Evolutionary conservation across 495 filamentous ascomycete genomes (phyloP), one percentile per base, ranked within the genome.

Genomic region (Elasticomyces elasticus): DNA sequence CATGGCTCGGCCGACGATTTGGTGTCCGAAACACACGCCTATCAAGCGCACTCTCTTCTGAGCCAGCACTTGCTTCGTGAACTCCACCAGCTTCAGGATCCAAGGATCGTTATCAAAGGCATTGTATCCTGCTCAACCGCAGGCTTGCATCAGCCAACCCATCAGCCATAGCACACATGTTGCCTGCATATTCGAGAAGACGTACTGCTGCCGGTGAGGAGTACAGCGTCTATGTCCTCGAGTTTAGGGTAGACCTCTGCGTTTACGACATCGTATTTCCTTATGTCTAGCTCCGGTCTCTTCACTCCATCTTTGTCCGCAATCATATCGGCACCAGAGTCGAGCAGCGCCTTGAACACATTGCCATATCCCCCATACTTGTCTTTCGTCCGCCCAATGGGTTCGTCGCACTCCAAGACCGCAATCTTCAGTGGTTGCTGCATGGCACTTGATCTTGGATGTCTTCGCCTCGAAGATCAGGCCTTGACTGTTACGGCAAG

Each of bases 1-100:
- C 53, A 94, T 63, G 1, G 89, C 88, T 19, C 89, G 75, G 0
- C 78, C 87, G 47, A 95, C 72, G 47, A 95, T 91, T 69, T 96
- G 89, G 65, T 95, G 90, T 17, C 89, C 91, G 67, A 91, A 95
- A 65, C 90, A 95, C 25, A 92, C 77, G 13, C 87, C 89, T 19
- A 95, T 73, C 20, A 94, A 68, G 22, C 79, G 76, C 20, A 94
- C 76, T 51, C 77, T 72, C 17, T 70, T 62, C 54, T 85, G 76
- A 42, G 24, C 44, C 37, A 88, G 69, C 45, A 83, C 60, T 46
- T 73, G 63, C 53, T 76, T 75, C 0, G 77, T 79, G 66, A 80
- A 95, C 35, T 83, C 79, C 1, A 91, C 82, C 0, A 96, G 75
- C 19, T 75, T 77, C 19, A 80, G 42, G 49, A 94, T 89, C 90